These are phyloP conservation scores for Populus ilicifolia DNA, from an alignment of 345 rosid species.

Conservation along the genomic window DNA sequence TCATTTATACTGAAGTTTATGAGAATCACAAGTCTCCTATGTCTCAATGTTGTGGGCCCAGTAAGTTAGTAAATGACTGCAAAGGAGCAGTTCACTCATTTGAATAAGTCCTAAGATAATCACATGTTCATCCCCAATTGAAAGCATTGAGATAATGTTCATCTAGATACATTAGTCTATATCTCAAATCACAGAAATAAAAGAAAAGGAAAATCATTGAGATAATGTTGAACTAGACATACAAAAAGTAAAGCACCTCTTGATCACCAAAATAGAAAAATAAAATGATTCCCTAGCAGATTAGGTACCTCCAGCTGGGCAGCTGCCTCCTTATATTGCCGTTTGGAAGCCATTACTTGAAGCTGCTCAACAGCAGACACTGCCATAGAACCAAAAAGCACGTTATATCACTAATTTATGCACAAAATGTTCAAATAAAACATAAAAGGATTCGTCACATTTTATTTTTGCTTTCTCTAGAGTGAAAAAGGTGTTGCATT, in stretches of 20 bases:
- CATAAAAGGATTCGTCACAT: not conserved
- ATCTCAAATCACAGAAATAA: not conserved
- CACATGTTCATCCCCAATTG: not conserved
- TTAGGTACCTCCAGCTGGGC: conserved; percentile 90
- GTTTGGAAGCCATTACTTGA: conserved; percentile 96
- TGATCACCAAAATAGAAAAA: conserved; percentile 1
- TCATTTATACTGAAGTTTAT: not conserved
- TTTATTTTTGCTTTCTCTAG: no score
- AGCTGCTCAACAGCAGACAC: conserved; percentile 99
- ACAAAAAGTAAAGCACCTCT: not conserved
- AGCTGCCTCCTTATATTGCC: conserved; percentile 95
- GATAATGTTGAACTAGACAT: not conserved
- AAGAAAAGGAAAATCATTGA: not conserved
- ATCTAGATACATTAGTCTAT: not conserved
- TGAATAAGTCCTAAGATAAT: not conserved
- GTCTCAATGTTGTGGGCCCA: not conserved
- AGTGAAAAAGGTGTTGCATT: no score
- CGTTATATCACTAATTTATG: conserved; percentile 13
- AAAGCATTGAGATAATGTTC: not conserved
- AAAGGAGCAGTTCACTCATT: not conserved
- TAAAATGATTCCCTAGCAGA: not conserved
- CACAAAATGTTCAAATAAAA: not conserved
- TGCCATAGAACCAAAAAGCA: conserved; percentile 34
- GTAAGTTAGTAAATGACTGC: not conserved
- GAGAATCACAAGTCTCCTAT: not conserved